phyloP scores from a whole-genome alignment of 306 rosid species.

The Vigna unguiculata region DNA sequence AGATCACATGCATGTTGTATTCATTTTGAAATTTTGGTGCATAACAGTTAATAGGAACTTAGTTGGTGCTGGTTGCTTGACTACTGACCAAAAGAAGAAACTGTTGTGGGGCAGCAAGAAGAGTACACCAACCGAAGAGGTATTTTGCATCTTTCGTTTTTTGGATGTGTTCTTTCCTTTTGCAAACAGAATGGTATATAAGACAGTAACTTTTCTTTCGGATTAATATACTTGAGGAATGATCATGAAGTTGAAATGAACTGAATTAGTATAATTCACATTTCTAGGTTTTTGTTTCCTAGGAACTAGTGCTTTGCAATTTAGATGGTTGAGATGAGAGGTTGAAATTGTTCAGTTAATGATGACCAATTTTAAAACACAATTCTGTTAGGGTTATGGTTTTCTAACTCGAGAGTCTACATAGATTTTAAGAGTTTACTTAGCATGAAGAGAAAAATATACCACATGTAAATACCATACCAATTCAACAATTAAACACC shows the following conservation, averaged over 20 bases:
- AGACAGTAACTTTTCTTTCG: neutral
- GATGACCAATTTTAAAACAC: too few relatives aligned
- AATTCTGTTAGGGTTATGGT: too few relatives aligned
- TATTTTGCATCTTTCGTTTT: slow-evolving; percentile 38
- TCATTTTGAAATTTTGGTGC: slow-evolving; percentile 43
- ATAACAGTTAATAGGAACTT: slow-evolving; percentile 83
- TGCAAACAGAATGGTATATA: neutral
- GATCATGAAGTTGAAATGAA: slow-evolving; percentile 11
- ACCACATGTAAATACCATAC: too few relatives aligned
- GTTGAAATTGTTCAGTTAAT: too few relatives aligned
- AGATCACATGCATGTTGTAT: slow-evolving; percentile 18
- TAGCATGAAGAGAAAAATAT: too few relatives aligned
- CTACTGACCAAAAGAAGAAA: slow-evolving; percentile 98
- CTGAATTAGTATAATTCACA: neutral
- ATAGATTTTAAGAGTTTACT: too few relatives aligned
- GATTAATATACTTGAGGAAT: neutral
- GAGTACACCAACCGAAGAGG: slow-evolving; percentile 78
- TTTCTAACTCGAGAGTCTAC: too few relatives aligned
- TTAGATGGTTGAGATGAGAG: too few relatives aligned
- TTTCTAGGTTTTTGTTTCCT: too few relatives aligned
- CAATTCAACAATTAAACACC: too few relatives aligned
- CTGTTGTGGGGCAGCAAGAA: slow-evolving; percentile 94
- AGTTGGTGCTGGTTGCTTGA: slow-evolving; percentile 73
- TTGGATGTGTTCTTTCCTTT: neutral
- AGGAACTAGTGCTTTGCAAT: too few relatives aligned